Evolutionary conservation across 2,329 filamentous ascomycete species (phyloP), one percentile per base, ranked within the genome.

Genomic region (Fusarium guadeloupense): DNA sequence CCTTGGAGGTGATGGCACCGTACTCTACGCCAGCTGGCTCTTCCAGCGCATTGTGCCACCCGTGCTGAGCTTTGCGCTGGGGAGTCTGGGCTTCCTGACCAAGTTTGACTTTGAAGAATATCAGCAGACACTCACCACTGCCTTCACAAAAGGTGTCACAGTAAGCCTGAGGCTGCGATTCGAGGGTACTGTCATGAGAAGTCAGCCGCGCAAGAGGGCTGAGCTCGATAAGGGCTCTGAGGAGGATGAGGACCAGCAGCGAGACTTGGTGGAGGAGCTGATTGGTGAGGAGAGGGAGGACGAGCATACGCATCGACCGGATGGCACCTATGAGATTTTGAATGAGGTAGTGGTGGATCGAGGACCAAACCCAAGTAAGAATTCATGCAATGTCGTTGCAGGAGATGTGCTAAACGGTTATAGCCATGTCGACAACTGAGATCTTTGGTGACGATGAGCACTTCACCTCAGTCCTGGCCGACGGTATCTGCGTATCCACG

Each of bases 281-380:
- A 89, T 97, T 43, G 93, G 92, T 6, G 91, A 94, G 71, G 92
- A 94, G 77, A 86, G 86, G 41, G 92, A 93, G 39, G 90, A 96
- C 68, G 87, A 90, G 67, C 86, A 89, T 66, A 98, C 94, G 0
- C 95, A 98, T 78, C 84, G 81, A 35, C 93, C 93, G 0, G 92
- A 95, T 68, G 87, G 88, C 33, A 93, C 91, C 2, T 92, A 89
- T 74, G 92, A 97, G 75, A 96, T 98, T 54, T 79, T 99, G 60
- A 99, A 99, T 70, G 95, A 99, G 74, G 88, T 98, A n/a, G 94
- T 99, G 9, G 87, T 98, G 25, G 95, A 99, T 71, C 85, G 95
- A 16, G 95, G 95, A 1, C 95, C 95, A 7, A 97, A 96, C 75
- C 88, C 94, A 39, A 97, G 90, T 92, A 79, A 80, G 88, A 81